Percentiles rank a stretch among this genome's conserved stretches.
Conservation (phyloP, 345 rosid species). For the Sonneratia caseolaris region DNA sequence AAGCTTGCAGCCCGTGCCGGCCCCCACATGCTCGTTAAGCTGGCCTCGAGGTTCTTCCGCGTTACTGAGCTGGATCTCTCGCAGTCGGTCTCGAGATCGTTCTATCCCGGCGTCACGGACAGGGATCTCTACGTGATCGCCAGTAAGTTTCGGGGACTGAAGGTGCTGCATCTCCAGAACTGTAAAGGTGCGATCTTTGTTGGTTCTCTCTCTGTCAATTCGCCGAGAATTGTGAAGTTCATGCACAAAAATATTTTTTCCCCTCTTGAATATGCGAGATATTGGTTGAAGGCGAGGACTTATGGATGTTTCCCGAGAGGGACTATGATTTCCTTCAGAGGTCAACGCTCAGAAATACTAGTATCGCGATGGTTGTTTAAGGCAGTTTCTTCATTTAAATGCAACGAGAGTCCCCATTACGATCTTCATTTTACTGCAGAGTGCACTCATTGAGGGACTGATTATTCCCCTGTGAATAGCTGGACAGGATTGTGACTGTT, state of each 20-base stretch:
- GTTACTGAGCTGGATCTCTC: constrained; percentile 74
- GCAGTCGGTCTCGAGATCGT: constrained; percentile 85
- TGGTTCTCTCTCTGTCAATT: neutral
- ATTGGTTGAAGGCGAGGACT: no score
- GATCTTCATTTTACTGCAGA: neutral
- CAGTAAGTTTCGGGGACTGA: constrained; percentile 51
- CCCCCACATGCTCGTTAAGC: constrained; percentile 70
- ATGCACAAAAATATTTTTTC: neutral
- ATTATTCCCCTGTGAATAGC: neutral
- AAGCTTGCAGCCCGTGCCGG: constrained; percentile 89
- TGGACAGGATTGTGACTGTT: neutral
- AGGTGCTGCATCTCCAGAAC: constrained; percentile 46
- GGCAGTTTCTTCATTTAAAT: neutral
- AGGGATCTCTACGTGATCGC: constrained; percentile 71
- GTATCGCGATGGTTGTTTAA: neutral
- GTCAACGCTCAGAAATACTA: neutral
- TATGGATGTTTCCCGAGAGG: neutral
- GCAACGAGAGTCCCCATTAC: neutral
- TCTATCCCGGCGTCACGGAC: constrained; percentile 83
- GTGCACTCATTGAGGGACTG: neutral
- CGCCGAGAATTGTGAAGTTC: neutral
- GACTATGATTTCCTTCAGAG: neutral
- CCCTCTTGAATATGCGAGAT: neutral
- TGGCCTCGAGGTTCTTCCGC: constrained; percentile 71
- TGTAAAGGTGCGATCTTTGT: constrained; percentile 52